Conservation (phyloP, 1,139 yeast species). For the Wickerhamomyces sp. region DNA sequence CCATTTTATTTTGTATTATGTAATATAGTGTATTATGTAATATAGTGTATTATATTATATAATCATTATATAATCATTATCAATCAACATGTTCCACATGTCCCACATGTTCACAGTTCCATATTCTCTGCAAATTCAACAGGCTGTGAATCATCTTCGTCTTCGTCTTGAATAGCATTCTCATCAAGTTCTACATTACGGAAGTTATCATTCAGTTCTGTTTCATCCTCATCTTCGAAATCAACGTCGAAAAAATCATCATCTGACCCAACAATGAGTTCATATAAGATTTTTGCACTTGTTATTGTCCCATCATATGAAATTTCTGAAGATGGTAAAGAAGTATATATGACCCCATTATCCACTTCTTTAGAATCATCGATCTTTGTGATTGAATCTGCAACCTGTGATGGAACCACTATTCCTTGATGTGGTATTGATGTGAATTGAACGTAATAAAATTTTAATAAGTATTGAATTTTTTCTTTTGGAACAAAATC, state of each 20-base stretch:
- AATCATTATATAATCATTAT: neutral
- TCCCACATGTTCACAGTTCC: slow-evolving; percentile 56
- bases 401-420: slow-evolving; percentile 34
- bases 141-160: slow-evolving; percentile 34
- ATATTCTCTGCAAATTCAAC: slow-evolving; percentile 67
- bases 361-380: slow-evolving; percentile 22
- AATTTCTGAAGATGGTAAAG: slow-evolving; percentile 77
- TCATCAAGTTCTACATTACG: slow-evolving; percentile 27
- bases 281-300: slow-evolving; percentile 73
- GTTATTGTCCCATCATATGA: slow-evolving; percentile 88
- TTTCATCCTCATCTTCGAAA: slow-evolving; percentile 89
- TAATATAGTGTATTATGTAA: too few species aligned
- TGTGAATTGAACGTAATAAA: slow-evolving; percentile 75
- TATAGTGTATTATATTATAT: too few species aligned
- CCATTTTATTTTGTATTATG: neutral
- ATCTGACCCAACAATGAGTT: slow-evolving; percentile 80
- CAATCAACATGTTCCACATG: too few species aligned
- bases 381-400: neutral
- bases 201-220: slow-evolving; percentile 20
- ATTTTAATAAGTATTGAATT: slow-evolving; percentile 71
- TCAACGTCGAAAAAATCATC: slow-evolving; percentile 96
- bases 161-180: slow-evolving; percentile 64
- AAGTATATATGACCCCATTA: slow-evolving; percentile 55
- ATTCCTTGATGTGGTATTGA: slow-evolving; percentile 47
- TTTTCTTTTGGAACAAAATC: slow-evolving; percentile 80